Evolutionary conservation across 2,329 filamentous ascomycete species (phyloP), one percentile per base, ranked within the genome.

Genomic region (Aureobasidium sp.): DNA sequence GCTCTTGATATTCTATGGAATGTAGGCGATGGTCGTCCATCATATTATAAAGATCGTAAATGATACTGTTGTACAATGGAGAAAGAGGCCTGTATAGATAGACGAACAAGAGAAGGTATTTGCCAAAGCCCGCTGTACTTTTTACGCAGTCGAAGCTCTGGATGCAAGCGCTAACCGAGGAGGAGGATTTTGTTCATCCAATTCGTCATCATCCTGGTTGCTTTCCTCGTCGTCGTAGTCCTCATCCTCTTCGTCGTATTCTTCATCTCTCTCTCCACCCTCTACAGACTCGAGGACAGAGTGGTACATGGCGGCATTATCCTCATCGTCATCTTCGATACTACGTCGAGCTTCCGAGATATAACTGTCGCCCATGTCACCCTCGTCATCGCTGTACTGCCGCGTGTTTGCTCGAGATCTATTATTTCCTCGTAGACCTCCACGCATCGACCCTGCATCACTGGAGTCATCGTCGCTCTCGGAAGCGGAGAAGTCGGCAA

Each of bases 401-500:
- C 39, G n/a, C 51, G 26, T 62, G 29, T 41, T 63, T 23, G 60
- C 12, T 15, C 62, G 44, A 9, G 27, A 46, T 48, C 51, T 17
- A 10, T 52, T 47, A 37, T 29, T 61, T 34, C 26, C 51, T 41
- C 42, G 52, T 48, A 34, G 9, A 32, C 13, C 51, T 56, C 32
- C 63, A 37, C 5, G 62, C 48, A 34, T 42, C 44, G n/a, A 55
- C 44, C 62, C 65, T 10, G 59, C 64, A 20, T 65, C 63, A 9
- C 67, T 66, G 2, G 74, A 73, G 47, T 78, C 79, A 4, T 76
- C 77, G 66, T 83, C 82, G 36, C 81, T 86, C 64, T 94, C 92
- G 48, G 89, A 95, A 58, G 88, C 89, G 0, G 89, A 91, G 68
- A 97, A 97, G 60, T 96, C 90, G 46, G 91, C 89, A 29, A 97